Evolutionary conservation across 2,329 filamentous ascomycete genomes (phyloP).

Genomic region (Verticillium zaregamsianum): DNA sequence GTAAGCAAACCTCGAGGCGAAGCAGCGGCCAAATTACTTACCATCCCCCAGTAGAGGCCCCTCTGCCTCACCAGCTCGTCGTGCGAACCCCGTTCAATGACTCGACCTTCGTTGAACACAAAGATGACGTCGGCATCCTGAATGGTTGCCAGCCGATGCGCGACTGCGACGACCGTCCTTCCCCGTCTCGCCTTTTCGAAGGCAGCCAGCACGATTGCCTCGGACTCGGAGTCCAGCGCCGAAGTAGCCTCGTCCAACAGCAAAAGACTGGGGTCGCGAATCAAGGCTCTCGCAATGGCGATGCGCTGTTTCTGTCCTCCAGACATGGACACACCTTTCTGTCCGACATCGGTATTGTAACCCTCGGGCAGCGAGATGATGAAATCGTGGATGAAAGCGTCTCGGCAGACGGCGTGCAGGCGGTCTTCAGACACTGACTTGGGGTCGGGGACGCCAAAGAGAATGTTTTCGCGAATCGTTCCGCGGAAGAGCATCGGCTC

Average conservation of each 20-base stretch:
- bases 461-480: too few relatives aligned
- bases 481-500: too few relatives aligned
- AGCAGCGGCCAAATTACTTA: background rate
- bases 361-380: slow-evolving; percentile 61
- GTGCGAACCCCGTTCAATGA: background rate
- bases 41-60: background rate
- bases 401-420: slow-evolving; percentile 50
- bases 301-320: slow-evolving; percentile 82
- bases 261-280: slow-evolving; percentile 35
- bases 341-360: slow-evolving; percentile 67
- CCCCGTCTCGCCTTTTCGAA: background rate
- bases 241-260: background rate
- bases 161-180: background rate
- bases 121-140: background rate
- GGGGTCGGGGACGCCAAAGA: background rate
- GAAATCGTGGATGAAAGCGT: slow-evolving; percentile 64
- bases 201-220: background rate
- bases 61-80: background rate
- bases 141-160: background rate
- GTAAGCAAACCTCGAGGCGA: background rate
- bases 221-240: background rate
- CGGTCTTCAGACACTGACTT: slow-evolving; percentile 15
- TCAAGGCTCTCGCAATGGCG: slow-evolving; percentile 73
- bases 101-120: background rate
- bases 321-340: too few relatives aligned